Evolutionary conservation across 176 grass and related monocot genomes (phyloP).

Genomic region (Eremochloa ophiuroides): DNA sequence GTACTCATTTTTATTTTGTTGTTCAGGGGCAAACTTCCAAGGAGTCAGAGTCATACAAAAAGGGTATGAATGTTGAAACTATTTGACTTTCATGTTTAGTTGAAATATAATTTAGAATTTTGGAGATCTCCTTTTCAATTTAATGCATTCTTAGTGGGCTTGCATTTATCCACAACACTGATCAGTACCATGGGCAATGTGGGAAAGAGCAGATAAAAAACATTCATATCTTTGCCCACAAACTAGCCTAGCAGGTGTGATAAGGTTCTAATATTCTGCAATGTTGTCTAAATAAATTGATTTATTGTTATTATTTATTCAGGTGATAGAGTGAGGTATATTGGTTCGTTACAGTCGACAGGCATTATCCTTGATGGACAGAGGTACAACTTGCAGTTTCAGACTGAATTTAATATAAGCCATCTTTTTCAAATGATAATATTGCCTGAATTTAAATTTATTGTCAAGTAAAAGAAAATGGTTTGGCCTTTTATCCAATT

Average conservation of each 20-base stretch:
- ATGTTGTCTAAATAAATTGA: constrained; percentile 3
- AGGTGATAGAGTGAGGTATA: constrained; percentile 95
- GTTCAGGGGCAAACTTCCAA: constrained; percentile 71
- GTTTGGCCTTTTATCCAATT: not conserved
- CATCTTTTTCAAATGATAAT: not conserved
- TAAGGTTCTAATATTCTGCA: not conserved
- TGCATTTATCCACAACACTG: constrained; percentile 4
- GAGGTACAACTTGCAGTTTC: constrained; percentile 19
- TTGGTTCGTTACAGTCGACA: constrained; percentile 42
- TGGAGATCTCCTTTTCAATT: not conserved
- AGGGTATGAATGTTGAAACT: constrained; percentile 39
- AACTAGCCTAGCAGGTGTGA: constrained; percentile 6
- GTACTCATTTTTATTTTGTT: constrained; percentile 35
- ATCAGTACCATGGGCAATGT: not conserved
- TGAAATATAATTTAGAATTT: not conserved
- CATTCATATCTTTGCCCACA: not conserved
- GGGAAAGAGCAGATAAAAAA: not conserved
- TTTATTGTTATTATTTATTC: constrained; percentile 29
- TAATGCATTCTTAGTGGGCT: not conserved
- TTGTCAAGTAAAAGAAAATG: constrained; percentile 14
- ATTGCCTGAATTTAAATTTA: not conserved
- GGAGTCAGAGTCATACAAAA: constrained; percentile 70
- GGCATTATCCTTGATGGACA: constrained; percentile 43
- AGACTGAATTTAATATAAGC: not conserved
- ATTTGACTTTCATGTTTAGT: not conserved